Evolutionary conservation across 2,329 filamentous ascomycete species (phyloP).

Genomic region (Cylindrodendrum hubeiense): DNA sequence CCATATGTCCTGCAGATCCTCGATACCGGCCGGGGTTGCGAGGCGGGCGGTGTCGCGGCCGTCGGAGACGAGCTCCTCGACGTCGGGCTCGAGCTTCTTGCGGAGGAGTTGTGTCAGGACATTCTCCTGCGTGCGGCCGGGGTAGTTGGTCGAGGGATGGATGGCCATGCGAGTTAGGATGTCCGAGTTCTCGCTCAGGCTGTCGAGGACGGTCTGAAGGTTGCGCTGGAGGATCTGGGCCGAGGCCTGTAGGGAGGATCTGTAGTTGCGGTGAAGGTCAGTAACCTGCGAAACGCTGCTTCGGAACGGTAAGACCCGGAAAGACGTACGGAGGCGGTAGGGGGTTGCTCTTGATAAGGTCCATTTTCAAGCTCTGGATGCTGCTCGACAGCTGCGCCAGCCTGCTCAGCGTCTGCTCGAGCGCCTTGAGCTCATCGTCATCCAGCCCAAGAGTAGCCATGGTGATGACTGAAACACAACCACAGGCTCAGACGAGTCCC

Average conservation of each 20-base stretch:
- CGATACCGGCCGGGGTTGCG: slow-evolving; percentile 58
- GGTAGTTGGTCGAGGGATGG: slow-evolving; percentile 82
- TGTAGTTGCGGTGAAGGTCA: slow-evolving; percentile 48
- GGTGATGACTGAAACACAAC: slow-evolving; percentile 2
- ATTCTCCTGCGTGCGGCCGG: slow-evolving; percentile 74
- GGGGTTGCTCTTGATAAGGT: slow-evolving; percentile 72
- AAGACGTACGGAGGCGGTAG: slow-evolving; percentile 73
- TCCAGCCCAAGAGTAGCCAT: slow-evolving; percentile 63
- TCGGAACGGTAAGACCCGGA: neutral
- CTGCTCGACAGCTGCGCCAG: slow-evolving; percentile 77
- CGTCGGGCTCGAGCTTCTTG: slow-evolving; percentile 84
- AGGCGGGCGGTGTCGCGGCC: slow-evolving; percentile 64
- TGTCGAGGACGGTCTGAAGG: slow-evolving; percentile 74
- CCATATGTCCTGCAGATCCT: slow-evolving; percentile 69
- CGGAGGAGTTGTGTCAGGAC: slow-evolving; percentile 79
- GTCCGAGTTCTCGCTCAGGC: slow-evolving; percentile 73
- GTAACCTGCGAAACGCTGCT: neutral
- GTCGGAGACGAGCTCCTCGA: slow-evolving; percentile 79
- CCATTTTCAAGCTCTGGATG: slow-evolving; percentile 72
- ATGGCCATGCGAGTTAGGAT: slow-evolving; percentile 78
- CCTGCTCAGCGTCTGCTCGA: slow-evolving; percentile 78
- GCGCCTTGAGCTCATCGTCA: slow-evolving; percentile 72
- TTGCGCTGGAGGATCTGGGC: slow-evolving; percentile 79
- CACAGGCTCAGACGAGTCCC: neutral
- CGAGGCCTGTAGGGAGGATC: slow-evolving; percentile 79